A percentile compares a stretch with the other conserved stretches of the same genome.
Conservation (phyloP, 495 filamentous ascomycete species). For the Massariosphaeria phaeospora region DNA sequence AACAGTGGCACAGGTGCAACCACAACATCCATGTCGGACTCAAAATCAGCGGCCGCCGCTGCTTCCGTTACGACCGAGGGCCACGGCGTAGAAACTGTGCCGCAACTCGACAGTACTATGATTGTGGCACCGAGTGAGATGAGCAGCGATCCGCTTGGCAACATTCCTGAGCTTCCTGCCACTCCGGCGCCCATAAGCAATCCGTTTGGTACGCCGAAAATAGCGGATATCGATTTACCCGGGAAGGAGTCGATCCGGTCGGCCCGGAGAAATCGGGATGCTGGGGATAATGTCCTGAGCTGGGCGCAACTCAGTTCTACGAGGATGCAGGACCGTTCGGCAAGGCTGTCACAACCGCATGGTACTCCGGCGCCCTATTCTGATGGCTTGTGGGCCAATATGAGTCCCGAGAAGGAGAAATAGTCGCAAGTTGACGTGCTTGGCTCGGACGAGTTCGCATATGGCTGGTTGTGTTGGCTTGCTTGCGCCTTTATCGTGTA, state of each 20-base stretch:
- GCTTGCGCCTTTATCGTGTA: too few relatives aligned
- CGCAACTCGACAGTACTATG: constrained; percentile 23
- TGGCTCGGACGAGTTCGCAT: not conserved
- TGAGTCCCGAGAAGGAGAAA: constrained; percentile 1
- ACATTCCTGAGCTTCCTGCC: constrained; percentile 23
- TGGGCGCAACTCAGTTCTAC: constrained; percentile 21
- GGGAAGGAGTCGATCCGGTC: not conserved
- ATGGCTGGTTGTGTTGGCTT: not conserved
- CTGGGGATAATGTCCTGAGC: constrained; percentile 20
- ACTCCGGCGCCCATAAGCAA: not conserved
- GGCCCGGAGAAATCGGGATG: not conserved
- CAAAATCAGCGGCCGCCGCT: not conserved
- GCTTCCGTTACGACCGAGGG: not conserved
- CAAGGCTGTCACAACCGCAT: constrained; percentile 21
- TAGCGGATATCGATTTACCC: too few relatives aligned
- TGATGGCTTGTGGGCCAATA: constrained; percentile 6
- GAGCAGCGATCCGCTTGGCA: constrained; percentile 7
- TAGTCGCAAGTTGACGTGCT: not conserved
- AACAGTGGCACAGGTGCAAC: constrained; percentile 10
- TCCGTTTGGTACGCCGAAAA: not conserved
- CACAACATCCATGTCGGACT: not conserved
- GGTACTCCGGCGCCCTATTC: constrained; percentile 4
- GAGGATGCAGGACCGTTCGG: not conserved
- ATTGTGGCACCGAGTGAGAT: constrained; percentile 14
- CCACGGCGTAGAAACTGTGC: constrained; percentile 6